These are phyloP conservation scores for Dendrobium huoshanense DNA, from an alignment of 106 monocot species.

Conservation along the genomic window DNA sequence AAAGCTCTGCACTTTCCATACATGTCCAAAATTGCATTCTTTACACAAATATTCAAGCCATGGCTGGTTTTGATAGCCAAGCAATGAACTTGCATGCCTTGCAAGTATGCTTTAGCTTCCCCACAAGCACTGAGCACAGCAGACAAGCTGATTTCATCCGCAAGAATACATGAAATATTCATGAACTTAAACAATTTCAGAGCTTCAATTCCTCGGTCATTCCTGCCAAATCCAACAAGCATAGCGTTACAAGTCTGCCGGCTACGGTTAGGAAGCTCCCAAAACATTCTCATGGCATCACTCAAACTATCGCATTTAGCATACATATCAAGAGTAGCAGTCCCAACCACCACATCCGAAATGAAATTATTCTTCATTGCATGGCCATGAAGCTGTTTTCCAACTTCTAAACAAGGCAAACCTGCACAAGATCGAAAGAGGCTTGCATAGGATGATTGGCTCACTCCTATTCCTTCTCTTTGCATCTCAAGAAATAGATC, in stretches of 20 bases:
- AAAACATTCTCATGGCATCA: slow-evolving; percentile 51
- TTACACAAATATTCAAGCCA: slow-evolving; percentile 43
- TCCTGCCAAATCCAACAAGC: slow-evolving; percentile 56
- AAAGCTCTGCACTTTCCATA: slow-evolving; percentile 80
- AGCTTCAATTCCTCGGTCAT: slow-evolving; percentile 35
- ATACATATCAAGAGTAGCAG: slow-evolving; percentile 85
- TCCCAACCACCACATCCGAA: slow-evolving; percentile 68
- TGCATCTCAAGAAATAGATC: slow-evolving; percentile 64
- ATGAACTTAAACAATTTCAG: slow-evolving; percentile 54
- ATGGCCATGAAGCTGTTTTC: slow-evolving; percentile 66
- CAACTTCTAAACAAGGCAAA: slow-evolving; percentile 22
- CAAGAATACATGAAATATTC: slow-evolving; percentile 36
- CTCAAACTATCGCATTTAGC: slow-evolving; percentile 36
- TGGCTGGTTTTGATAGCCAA: slow-evolving; percentile 53
- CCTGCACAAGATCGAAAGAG: slow-evolving; percentile 66
- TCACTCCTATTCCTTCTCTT: slow-evolving; percentile 28
- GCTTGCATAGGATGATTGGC: slow-evolving; percentile 85
- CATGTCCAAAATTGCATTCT: slow-evolving; percentile 78
- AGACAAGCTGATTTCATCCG: slow-evolving; percentile 66
- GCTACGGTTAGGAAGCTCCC: slow-evolving; percentile 29
- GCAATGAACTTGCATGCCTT: slow-evolving; percentile 62
- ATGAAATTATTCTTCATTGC: slow-evolving; percentile 62
- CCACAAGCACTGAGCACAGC: slow-evolving; percentile 84
- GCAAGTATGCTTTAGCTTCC: slow-evolving; percentile 36
- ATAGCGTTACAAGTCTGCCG: slow-evolving; percentile 78